Evolutionary conservation across 23 red algal genomes (phyloP).

Genomic region (Gracilaria domingensis): DNA sequence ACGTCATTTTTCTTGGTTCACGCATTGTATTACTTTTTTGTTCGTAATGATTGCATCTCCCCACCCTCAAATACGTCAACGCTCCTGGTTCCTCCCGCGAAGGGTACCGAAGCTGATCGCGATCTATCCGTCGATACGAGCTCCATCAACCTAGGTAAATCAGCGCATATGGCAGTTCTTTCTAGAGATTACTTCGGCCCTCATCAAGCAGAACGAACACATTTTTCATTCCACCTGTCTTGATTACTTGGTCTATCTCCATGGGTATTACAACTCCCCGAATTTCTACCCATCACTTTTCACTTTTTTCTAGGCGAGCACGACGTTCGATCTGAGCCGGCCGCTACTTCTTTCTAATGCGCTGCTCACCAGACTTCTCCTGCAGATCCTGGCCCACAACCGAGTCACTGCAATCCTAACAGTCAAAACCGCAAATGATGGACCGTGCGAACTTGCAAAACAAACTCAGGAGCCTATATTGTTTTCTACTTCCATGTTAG

Average conservation of each 20-base stretch:
- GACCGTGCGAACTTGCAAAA: not conserved
- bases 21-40: constrained; percentile 64
- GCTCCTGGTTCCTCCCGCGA: not conserved
- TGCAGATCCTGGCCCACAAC: not conserved
- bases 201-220: not conserved
- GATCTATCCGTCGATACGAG: constrained; percentile 52
- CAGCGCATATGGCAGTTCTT: constrained; percentile 40
- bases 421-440: not conserved
- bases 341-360: constrained; percentile 21
- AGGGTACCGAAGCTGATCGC: constrained; percentile 32
- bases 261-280: too few species aligned
- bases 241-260: constrained; percentile 47
- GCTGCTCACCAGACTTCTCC: constrained; percentile 29
- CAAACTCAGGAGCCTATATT: constrained; percentile 31
- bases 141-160: constrained; percentile 48
- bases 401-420: not conserved
- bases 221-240: constrained; percentile 50
- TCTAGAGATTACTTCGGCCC: not conserved
- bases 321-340: too few species aligned
- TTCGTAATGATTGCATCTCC: constrained; percentile 64
- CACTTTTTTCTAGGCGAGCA: too few species aligned
- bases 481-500: constrained; percentile 20
- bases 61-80: constrained; percentile 48
- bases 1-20: too few species aligned
- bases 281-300: too few species aligned